Conservation (phyloP, 2,329 filamentous ascomycete genomes). For the Curvularia verruculosa region DNA sequence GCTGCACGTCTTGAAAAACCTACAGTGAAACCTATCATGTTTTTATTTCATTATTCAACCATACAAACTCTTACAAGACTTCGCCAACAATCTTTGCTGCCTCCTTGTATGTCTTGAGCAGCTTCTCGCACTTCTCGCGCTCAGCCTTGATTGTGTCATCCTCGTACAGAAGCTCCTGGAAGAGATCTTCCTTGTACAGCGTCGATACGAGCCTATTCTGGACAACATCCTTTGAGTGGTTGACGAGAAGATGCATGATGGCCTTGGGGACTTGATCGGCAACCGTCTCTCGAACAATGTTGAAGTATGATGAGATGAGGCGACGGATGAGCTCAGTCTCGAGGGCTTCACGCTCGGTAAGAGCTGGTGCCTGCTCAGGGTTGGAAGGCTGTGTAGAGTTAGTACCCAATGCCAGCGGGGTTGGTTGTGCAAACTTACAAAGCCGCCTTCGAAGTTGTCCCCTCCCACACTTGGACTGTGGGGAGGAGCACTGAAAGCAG, state of each 20-base stretch:
- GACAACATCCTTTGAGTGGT: slow-evolving; percentile 97
- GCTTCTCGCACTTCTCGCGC: slow-evolving; percentile 96
- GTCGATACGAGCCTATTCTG: slow-evolving; percentile 96
- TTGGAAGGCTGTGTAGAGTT: slow-evolving; percentile 44
- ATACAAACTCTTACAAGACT: slow-evolving; percentile 59
- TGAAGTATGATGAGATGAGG: slow-evolving; percentile 97
- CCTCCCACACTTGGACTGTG: slow-evolving; percentile 11
- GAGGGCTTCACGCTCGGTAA: slow-evolving; percentile 94
- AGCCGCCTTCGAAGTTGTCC: slow-evolving; percentile 56
- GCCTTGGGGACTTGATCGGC: slow-evolving; percentile 98
- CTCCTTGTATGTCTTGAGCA: slow-evolving; percentile 94
- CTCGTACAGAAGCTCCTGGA: slow-evolving; percentile 93
- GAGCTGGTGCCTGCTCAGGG: slow-evolving; percentile 73
- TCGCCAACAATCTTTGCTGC: slow-evolving; percentile 98
- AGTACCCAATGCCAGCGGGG: slow-evolving; percentile 16
- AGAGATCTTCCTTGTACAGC: slow-evolving; percentile 89
- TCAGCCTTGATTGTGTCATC: slow-evolving; percentile 97
- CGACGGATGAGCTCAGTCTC: slow-evolving; percentile 97
- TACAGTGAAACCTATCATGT: slow-evolving; percentile 10
- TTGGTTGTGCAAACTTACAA: slow-evolving; percentile 59
- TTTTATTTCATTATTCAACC: slow-evolving; percentile 23
- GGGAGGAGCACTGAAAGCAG: slow-evolving; percentile 27
- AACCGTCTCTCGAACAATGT: slow-evolving; percentile 98
- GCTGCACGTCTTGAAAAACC: slow-evolving; percentile 18
- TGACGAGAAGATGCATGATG: slow-evolving; percentile 97